Percentiles rank a stretch among this genome's conserved stretches.
Evolutionary conservation across 2,329 filamentous ascomycete genomes (phyloP).

Genomic region (Fusarium nematophilum): DNA sequence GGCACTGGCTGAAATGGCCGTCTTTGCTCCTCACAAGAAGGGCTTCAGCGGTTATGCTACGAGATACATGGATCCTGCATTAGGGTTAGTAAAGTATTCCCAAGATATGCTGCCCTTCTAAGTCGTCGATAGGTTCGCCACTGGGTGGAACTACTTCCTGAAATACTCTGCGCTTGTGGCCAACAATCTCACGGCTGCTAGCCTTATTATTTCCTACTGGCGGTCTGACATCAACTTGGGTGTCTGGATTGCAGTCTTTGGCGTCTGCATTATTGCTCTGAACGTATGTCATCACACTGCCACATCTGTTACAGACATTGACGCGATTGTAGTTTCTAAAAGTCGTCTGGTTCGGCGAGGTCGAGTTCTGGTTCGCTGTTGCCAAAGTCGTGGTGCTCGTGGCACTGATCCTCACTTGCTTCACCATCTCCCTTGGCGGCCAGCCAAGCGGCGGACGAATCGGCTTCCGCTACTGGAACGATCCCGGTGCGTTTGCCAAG

Average conservation of each 20-base stretch:
- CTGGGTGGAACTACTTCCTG: conserved; percentile 71
- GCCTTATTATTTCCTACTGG: conserved; percentile 70
- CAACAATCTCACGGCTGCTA: conserved; percentile 66
- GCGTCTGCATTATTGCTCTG: conserved; percentile 62
- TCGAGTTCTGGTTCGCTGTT: conserved; percentile 69
- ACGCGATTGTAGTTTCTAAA: too few relatives aligned
- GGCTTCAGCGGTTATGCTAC: background rate
- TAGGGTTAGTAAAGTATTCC: background rate
- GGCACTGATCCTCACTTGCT: conserved; percentile 62
- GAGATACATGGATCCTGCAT: background rate
- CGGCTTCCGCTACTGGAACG: conserved; percentile 53
- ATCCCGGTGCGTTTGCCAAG: conserved; percentile 57
- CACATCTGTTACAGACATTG: too few relatives aligned
- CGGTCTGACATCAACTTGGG: conserved; percentile 60
- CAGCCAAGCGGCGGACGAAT: conserved; percentile 52
- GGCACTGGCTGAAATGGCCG: background rate
- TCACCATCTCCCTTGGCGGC: conserved; percentile 62
- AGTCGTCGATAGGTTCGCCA: too few relatives aligned
- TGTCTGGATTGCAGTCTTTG: conserved; percentile 68
- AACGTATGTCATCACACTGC: too few relatives aligned
- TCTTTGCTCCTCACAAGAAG: background rate
- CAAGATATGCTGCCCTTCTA: too few relatives aligned
- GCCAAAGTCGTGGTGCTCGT: conserved; percentile 69
- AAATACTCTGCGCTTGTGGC: conserved; percentile 67
- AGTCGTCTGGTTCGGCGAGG: conserved; percentile 64